Conservation (phyloP, 2,329 filamentous ascomycete species). For the Xylariaceae sp. region DNA sequence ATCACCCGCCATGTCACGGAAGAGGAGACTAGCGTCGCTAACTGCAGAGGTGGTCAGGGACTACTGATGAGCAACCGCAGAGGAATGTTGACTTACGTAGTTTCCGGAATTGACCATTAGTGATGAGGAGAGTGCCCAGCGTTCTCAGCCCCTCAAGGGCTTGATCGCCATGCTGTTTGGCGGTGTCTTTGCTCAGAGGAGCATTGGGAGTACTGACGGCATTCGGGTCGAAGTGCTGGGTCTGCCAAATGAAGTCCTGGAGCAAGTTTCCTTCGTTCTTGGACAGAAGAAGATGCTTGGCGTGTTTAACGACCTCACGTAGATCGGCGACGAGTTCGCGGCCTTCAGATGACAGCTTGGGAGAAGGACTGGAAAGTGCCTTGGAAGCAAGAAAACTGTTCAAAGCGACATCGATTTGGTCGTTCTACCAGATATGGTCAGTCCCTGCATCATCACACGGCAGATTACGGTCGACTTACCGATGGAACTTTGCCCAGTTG, state of each 20-base stretch:
- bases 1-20: slow-evolving; percentile 90
- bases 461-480: slow-evolving; percentile 45
- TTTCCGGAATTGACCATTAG: slow-evolving; percentile 95
- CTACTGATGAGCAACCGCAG: neutral
- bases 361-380: slow-evolving; percentile 64
- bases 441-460: neutral
- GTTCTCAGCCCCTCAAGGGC: slow-evolving; percentile 82
- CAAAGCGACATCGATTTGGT: slow-evolving; percentile 90
- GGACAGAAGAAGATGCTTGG: slow-evolving; percentile 74
- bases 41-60: slow-evolving; percentile 37
- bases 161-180: slow-evolving; percentile 78
- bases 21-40: slow-evolving; percentile 72
- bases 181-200: slow-evolving; percentile 70
- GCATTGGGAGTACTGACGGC: slow-evolving; percentile 58
- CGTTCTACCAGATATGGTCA: slow-evolving; percentile 56
- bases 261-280: slow-evolving; percentile 95
- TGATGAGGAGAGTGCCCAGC: slow-evolving; percentile 82
- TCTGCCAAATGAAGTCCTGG: slow-evolving; percentile 97
- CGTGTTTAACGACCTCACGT: slow-evolving; percentile 73
- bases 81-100: slow-evolving; percentile 58
- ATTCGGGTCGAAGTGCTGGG: slow-evolving; percentile 66
- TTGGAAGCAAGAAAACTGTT: slow-evolving; percentile 79
- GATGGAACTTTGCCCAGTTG: slow-evolving; percentile 86
- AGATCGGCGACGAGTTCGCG: slow-evolving; percentile 73
- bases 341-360: slow-evolving; percentile 78